phyloP scores from a whole-genome alignment of 305 asterid genomes.

The Fraxinus sp. region DNA sequence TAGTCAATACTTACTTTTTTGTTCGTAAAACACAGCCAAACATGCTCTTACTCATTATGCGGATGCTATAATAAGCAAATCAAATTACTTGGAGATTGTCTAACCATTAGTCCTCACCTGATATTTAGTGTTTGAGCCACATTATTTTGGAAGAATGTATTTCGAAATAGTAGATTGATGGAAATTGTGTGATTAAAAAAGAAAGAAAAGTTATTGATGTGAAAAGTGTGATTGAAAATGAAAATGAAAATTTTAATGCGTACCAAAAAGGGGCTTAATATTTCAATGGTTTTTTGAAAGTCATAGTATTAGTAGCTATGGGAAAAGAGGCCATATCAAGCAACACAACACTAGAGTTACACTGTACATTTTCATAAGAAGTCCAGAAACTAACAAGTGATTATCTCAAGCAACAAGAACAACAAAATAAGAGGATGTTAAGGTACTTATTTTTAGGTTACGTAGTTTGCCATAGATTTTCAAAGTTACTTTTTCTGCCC shows the following conservation, averaged over 20 bases:
- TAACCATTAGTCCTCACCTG: neutral
- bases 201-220: no score
- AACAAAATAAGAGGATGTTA: neutral
- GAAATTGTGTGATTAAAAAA: no score
- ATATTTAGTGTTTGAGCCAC: neutral
- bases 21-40: neutral
- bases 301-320: neutral
- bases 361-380: neutral
- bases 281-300: neutral
- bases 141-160: no score
- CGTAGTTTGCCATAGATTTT: neutral
- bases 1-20: neutral
- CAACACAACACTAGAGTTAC: neutral
- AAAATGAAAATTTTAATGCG: no score
- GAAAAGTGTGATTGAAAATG: no score
- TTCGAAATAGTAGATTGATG: no score
- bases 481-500: neutral
- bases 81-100: neutral
- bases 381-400: neutral
- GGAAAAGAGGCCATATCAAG: neutral
- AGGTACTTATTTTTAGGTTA: neutral
- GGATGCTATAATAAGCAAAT: neutral
- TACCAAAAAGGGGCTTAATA: no score
- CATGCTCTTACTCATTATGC: neutral
- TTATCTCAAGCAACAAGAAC: neutral